Evolutionary conservation across 176 grass and related monocot species (phyloP).

Genomic region (Chrysopogon serrulatus): DNA sequence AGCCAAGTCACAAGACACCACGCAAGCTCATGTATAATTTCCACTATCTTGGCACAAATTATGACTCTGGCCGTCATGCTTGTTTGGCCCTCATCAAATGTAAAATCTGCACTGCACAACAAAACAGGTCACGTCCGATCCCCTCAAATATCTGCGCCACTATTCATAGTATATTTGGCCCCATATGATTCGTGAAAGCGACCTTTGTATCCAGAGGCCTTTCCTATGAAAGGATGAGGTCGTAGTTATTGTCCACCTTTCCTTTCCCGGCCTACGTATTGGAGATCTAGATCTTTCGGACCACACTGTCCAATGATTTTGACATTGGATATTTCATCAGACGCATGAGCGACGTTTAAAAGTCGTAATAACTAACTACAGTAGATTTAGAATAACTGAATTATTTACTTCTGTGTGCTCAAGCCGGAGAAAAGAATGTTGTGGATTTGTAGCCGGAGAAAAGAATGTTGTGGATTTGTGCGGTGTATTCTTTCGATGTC

Average conservation of each 20-base stretch:
- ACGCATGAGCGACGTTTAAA: background rate
- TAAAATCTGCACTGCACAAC: background rate
- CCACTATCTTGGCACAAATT: background rate
- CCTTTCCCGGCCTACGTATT: background rate
- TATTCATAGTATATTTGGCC: background rate
- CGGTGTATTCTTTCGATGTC: no score
- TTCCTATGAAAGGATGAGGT: background rate
- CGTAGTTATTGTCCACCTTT: background rate
- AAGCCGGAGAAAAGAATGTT: no score
- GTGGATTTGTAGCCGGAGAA: no score
- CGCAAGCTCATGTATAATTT: background rate
- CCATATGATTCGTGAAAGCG: conserved; percentile 21
- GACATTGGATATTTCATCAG: no score
- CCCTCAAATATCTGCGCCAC: background rate
- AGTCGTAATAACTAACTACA: no score
- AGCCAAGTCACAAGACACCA: background rate
- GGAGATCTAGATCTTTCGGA: background rate
- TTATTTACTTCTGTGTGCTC: no score
- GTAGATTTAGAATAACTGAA: no score
- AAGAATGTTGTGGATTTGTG: no score
- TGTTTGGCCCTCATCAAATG: background rate
- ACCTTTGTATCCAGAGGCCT: background rate
- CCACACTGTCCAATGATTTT: background rate
- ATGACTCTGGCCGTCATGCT: background rate
- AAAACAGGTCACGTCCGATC: background rate